phyloP scores from a whole-genome alignment of 2,329 filamentous ascomycete species.

The Cladophialophora immunda region DNA sequence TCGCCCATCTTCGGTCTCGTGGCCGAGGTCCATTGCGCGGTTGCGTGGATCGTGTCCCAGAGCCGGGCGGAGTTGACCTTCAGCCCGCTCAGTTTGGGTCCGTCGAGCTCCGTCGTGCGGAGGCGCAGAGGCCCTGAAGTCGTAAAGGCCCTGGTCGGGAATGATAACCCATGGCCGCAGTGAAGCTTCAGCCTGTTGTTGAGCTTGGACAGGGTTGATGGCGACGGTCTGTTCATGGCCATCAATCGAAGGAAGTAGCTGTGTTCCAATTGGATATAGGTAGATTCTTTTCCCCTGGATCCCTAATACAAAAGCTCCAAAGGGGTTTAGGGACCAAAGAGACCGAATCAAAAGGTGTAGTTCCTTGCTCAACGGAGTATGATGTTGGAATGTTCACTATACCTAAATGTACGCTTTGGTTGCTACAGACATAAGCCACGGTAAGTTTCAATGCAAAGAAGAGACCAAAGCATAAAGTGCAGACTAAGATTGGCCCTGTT shows the following conservation, averaged over 20 bases:
- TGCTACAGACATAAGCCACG: no score
- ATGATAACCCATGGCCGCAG: not conserved
- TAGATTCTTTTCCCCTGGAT: not conserved
- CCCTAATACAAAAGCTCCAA: not conserved
- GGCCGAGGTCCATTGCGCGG: slow-evolving; percentile 31
- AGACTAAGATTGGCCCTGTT: no score
- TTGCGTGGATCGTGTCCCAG: slow-evolving; percentile 36
- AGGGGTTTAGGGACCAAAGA: no score
- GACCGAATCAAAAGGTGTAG: no score
- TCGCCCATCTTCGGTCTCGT: slow-evolving; percentile 17
- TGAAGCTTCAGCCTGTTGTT: not conserved
- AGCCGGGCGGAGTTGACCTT: slow-evolving; percentile 29
- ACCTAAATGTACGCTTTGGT: no score
- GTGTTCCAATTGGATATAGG: not conserved
- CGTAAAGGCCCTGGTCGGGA: slow-evolving; percentile 13
- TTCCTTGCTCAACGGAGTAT: not conserved
- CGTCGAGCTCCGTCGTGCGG: slow-evolving; percentile 29
- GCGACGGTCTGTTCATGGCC: not conserved
- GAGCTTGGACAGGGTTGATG: not conserved
- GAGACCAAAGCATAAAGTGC: no score
- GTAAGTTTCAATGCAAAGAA: no score
- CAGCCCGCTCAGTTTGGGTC: slow-evolving; percentile 16
- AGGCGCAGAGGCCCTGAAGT: slow-evolving; percentile 11
- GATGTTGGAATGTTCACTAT: no score
- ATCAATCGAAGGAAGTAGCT: not conserved